Conservation (phyloP, 768 basidiomycete genomes). For the Auricularia auricula-judae region DNA sequence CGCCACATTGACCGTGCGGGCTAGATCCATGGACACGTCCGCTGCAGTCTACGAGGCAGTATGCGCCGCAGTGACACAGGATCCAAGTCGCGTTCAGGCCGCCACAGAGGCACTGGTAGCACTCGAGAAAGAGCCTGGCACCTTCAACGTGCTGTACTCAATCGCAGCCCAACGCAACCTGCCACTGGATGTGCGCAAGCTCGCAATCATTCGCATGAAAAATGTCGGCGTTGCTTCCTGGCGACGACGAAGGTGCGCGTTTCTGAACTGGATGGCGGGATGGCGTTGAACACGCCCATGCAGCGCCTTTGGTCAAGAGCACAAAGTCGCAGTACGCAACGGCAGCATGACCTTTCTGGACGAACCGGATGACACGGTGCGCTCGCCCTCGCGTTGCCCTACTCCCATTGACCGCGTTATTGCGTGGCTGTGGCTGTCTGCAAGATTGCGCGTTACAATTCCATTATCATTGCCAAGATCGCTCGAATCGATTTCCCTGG, state of each 20-base stretch:
- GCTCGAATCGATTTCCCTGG: conserved; percentile 67
- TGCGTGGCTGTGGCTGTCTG: conserved; percentile 3
- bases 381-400: conserved; percentile 7
- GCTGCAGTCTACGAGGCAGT: conserved; percentile 44
- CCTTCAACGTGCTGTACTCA: conserved; percentile 59
- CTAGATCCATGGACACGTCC: not conserved
- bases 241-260: conserved; percentile 57
- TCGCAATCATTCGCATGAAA: conserved; percentile 84
- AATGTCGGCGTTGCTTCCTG: conserved; percentile 66
- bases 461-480: conserved; percentile 63
- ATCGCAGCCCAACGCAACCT: conserved; percentile 51
- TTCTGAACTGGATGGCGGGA: conserved; percentile 11
- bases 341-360: conserved; percentile 46
- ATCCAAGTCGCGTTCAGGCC: conserved; percentile 35
- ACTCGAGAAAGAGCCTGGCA: conserved; percentile 57
- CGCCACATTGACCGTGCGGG: not conserved
- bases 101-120: conserved; percentile 54
- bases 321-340: not conserved
- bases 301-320: not conserved
- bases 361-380: conserved; percentile 67
- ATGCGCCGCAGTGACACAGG: conserved; percentile 60
- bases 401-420: too few relatives aligned
- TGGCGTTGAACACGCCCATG: not conserved
- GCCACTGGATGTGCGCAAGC: conserved; percentile 60
- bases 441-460: conserved; percentile 72